phyloP scores from a whole-genome alignment of 2,329 filamentous ascomycete species.

The Epichloe brachyelytri region DNA sequence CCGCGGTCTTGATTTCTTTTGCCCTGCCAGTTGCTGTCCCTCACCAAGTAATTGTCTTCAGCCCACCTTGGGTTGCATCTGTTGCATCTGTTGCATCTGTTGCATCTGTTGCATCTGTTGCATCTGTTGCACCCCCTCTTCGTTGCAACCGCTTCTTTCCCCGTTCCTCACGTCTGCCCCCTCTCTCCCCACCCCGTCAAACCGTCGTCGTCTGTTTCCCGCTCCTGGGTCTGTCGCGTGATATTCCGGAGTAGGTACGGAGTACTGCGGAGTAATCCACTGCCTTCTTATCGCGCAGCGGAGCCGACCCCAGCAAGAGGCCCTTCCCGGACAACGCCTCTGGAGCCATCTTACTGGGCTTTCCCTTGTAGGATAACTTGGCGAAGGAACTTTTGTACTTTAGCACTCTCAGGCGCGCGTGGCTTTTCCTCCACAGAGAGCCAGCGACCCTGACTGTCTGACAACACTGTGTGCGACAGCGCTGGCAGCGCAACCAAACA shows the following conservation, averaged over 20 bases:
- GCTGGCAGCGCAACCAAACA: background rate
- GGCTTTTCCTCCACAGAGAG: conserved; percentile 19
- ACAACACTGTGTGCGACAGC: background rate
- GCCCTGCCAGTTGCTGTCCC: background rate
- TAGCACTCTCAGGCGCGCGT: conserved; percentile 20
- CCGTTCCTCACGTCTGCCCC: background rate
- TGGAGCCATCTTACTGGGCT: conserved; percentile 19
- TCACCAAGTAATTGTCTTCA: background rate
- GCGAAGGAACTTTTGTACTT: conserved; percentile 28
- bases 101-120: background rate
- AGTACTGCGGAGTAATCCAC: background rate
- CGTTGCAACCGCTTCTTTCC: background rate
- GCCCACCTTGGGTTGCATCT: conserved; percentile 5
- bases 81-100: conserved; percentile 1
- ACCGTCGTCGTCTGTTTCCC: background rate
- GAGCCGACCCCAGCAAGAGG: conserved; percentile 9
- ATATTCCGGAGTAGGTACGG: too few relatives aligned
- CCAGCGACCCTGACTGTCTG: conserved; percentile 1
- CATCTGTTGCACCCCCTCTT: conserved; percentile 3
- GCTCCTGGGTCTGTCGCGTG: background rate
- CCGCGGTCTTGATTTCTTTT: background rate
- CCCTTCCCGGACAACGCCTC: conserved; percentile 12
- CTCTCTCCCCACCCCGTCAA: background rate
- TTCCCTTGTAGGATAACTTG: conserved; percentile 23
- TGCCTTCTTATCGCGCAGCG: conserved; percentile 7